Percentiles rank a stretch among this genome's conserved stretches.
Conservation (phyloP, 352 stramenopile species). For the Pythium volutum region DNA sequence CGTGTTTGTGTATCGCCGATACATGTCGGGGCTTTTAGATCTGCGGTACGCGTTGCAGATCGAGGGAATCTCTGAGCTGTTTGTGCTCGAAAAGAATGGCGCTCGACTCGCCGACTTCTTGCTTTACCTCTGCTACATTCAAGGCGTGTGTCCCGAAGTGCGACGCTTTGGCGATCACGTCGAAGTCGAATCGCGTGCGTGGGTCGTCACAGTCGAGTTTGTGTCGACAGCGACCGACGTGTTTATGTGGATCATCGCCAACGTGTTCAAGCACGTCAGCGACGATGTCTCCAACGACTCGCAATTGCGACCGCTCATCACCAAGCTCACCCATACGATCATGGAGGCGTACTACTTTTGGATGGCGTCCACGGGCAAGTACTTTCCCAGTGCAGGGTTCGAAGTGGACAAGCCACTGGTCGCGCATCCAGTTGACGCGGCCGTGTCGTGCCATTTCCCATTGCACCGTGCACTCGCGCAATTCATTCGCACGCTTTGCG, state of each 20-base stretch:
- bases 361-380: conserved; percentile 68
- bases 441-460: conserved; percentile 78
- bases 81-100: conserved; percentile 77
- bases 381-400: conserved; percentile 67
- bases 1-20: conserved; percentile 93
- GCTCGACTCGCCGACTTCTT: conserved; percentile 56
- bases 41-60: conserved; percentile 98
- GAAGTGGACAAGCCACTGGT: conserved; percentile 51
- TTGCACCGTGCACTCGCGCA: conserved; percentile 75
- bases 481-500: conserved; percentile 64
- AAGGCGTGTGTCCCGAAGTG: conserved; percentile 67
- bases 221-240: conserved; percentile 81
- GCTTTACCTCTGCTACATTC: conserved; percentile 71
- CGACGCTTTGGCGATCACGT: conserved; percentile 68
- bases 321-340: conserved; percentile 57
- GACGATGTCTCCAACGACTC: conserved; percentile 9
- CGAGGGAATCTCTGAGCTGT: conserved; percentile 90
- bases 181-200: conserved; percentile 72
- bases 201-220: conserved; percentile 82
- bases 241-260: conserved; percentile 75
- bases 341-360: conserved; percentile 81
- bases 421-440: conserved; percentile 52
- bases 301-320: conserved; percentile 31
- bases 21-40: conserved; percentile 96
- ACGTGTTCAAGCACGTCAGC: conserved; percentile 62